phyloP scores from a whole-genome alignment of 805 yeast species.

The Tetrapisispora pingtungensis region DNA sequence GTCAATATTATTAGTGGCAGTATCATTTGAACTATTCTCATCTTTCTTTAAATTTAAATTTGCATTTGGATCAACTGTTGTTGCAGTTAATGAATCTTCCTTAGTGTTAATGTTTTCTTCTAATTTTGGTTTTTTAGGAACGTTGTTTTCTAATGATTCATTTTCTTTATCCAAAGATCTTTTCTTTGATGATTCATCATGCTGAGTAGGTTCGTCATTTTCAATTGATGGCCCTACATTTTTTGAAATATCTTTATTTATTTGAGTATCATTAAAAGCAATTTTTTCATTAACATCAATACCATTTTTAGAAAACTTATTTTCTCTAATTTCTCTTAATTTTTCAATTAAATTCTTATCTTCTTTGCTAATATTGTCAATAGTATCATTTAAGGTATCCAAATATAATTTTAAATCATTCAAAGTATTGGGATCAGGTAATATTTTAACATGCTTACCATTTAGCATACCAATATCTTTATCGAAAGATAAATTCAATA shows the following conservation, averaged over 20 bases:
- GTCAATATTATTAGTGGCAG: too few relatives aligned
- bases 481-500: constrained; percentile 47
- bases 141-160: background rate
- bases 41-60: constrained; percentile 4
- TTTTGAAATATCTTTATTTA: background rate
- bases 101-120: too few relatives aligned
- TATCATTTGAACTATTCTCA: background rate
- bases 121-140: too few relatives aligned
- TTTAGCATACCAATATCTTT: constrained; percentile 48
- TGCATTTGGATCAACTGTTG: too few relatives aligned
- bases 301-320: background rate
- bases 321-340: constrained; percentile 11
- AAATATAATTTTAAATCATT: constrained; percentile 34
- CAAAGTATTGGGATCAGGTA: constrained; percentile 33
- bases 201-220: constrained; percentile 3
- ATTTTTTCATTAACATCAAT: background rate
- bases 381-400: constrained; percentile 19
- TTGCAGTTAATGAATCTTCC: too few relatives aligned
- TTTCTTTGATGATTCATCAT: constrained; percentile 2
- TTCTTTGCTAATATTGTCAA: constrained; percentile 8
- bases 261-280: background rate
- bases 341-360: constrained; percentile 16
- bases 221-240: background rate
- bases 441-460: constrained; percentile 44
- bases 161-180: constrained; percentile 10